phyloP scores from a whole-genome alignment of 441 rosid species.

The Viola pubescens region DNA sequence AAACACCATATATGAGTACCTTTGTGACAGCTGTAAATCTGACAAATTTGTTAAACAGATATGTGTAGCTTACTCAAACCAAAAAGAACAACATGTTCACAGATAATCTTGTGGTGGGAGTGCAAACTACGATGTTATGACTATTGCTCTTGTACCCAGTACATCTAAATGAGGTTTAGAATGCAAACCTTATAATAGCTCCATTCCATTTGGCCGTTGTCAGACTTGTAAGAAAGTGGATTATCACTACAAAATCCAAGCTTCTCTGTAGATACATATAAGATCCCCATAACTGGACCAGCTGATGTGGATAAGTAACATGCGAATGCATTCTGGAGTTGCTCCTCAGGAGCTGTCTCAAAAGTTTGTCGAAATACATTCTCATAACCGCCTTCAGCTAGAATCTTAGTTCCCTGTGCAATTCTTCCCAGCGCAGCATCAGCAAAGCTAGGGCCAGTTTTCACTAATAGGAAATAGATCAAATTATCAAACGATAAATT shows the following conservation, averaged over 20 bases:
- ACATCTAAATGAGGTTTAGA: not conserved
- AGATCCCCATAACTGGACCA: conserved; percentile 91
- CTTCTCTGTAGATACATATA: conserved; percentile 70
- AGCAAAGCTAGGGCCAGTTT: conserved; percentile 85
- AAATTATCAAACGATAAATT: not conserved
- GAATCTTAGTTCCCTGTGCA: conserved; percentile 86
- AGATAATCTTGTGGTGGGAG: too few relatives aligned
- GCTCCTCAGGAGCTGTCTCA: conserved; percentile 77
- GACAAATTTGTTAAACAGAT: too few relatives aligned
- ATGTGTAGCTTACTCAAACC: too few relatives aligned
- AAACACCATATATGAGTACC: too few relatives aligned
- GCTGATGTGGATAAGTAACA: conserved; percentile 93
- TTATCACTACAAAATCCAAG: conserved; percentile 86
- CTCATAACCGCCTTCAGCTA: conserved; percentile 95
- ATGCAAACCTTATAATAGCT: conserved; percentile 84
- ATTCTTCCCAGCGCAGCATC: conserved; percentile 96
- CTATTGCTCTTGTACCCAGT: not conserved
- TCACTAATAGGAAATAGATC: conserved; percentile 35
- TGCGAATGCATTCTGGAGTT: conserved; percentile 57
- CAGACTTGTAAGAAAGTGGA: conserved; percentile 76
- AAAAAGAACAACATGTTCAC: too few relatives aligned
- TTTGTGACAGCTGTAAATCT: too few relatives aligned
- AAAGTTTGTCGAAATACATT: conserved; percentile 73
- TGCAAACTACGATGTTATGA: too few relatives aligned
- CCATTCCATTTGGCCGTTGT: conserved; percentile 58